Conservation (phyloP, 495 filamentous ascomycete species). For the Lentithecium fluviatile region DNA sequence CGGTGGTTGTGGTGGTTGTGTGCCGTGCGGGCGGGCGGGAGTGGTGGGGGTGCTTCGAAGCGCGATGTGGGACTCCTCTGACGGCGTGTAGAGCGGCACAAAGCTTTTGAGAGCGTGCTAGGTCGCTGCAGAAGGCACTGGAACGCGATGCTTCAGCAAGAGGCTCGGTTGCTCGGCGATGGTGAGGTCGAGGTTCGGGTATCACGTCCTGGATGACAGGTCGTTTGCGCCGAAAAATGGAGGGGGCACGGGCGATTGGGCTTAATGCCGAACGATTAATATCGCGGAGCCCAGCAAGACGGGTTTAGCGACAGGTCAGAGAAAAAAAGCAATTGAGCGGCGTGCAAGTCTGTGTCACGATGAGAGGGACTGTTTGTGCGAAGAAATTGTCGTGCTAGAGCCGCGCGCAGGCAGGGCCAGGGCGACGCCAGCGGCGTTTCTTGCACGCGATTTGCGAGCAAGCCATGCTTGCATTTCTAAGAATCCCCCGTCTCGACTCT, state of each 20-base stretch:
- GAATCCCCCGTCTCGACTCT: no score
- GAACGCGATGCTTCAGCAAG: conserved; percentile 2
- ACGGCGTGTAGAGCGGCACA: neutral
- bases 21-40: neutral
- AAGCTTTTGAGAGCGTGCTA: neutral
- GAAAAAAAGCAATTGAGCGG: neutral
- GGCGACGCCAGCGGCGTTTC: no score
- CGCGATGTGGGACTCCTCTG: neutral
- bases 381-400: no score
- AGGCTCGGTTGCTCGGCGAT: conserved; percentile 5
- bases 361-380: neutral
- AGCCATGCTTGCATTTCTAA: no score
- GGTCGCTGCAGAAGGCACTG: conserved; percentile 12
- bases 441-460: no score
- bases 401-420: no score
- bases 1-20: conserved; percentile 30
- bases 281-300: neutral
- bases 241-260: neutral
- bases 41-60: neutral
- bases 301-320: neutral
- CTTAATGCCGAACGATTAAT: neutral
- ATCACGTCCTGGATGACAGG: conserved; percentile 16
- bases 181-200: conserved; percentile 16
- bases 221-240: conserved; percentile 13
- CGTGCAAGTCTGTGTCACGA: neutral